Conservation (phyloP, 257 asterid species). For the Verbascum thapsus region DNA sequence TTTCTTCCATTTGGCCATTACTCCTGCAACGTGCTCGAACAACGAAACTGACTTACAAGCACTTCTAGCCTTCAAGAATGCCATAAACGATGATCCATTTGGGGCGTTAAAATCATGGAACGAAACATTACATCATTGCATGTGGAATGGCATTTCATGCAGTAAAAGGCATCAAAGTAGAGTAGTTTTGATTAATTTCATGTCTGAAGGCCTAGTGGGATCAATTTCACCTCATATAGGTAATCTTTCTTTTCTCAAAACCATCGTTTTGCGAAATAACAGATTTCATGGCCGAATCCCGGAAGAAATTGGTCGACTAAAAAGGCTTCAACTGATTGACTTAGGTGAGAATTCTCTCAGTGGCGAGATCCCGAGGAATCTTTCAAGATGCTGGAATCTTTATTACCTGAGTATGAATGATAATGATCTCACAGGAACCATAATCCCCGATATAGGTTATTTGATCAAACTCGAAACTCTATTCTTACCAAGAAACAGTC, state of each 20-base stretch:
- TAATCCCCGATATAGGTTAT: conserved; percentile 34
- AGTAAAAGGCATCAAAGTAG: conserved; percentile 21
- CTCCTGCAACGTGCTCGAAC: too few species aligned
- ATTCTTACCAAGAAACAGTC: conserved; percentile 22
- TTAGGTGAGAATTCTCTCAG: conserved; percentile 39
- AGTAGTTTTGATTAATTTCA: conserved; percentile 30
- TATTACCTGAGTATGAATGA: conserved; percentile 28
- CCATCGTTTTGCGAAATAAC: conserved; percentile 31
- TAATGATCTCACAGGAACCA: conserved; percentile 34
- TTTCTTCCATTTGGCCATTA: too few species aligned
- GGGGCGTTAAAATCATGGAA: too few species aligned
- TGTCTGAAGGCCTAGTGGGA: conserved; percentile 37
- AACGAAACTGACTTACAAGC: conserved; percentile 20
- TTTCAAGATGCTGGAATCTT: conserved; percentile 34
- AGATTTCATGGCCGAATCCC: conserved; percentile 37
- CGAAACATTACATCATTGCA: conserved; percentile 23
- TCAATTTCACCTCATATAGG: conserved; percentile 43
- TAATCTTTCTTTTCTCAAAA: conserved; percentile 43
- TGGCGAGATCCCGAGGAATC: conserved; percentile 43
- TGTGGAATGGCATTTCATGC: conserved; percentile 33
- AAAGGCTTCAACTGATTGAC: conserved; percentile 19
- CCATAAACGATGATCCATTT: too few species aligned
- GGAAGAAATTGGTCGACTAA: conserved; percentile 34
- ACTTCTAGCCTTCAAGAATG: conserved; percentile 27
- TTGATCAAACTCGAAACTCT: conserved; percentile 30